Evolutionary conservation across 2,329 filamentous ascomycete species (phyloP), one percentile per base, ranked within the genome.

Genomic region (Alternaria brassicae): DNA sequence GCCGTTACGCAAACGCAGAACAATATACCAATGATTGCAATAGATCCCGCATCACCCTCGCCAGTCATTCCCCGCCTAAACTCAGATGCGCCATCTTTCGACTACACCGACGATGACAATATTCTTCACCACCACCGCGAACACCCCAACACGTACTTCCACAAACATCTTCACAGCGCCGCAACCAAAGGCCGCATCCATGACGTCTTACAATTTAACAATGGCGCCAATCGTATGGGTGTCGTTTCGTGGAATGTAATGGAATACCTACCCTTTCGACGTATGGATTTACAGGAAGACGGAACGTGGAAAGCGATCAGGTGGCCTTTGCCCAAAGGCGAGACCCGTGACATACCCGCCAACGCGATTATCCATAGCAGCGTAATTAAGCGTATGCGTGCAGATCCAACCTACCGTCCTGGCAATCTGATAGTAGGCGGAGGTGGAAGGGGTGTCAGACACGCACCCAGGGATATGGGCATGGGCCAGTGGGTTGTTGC

Each of bases 401-500:
- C 80, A 7, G 85, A 93, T 60, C 72, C 81, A 1, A 80, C 68
- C 0, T 95, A 94, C 69, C 83, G 91, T 0, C 91, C 91, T 0
- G 91, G 91, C 0, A 95, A 95, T 61, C 75, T 95, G 53, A 92
- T 95, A 60, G 78, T 93, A 3, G 91, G 91, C 0, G 91, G 91
- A 1, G 91, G 91, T 15, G 91, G 91, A 0, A 81, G 91, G 28
- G 91, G 91, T 1, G 81, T 87, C 1, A 82, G 86, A 25, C 79
- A 69, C 8, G 91, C 91, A 1, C 87, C 89, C 0, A 70, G 82
- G 6, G 77, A 87, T 27, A 77, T 84, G 58, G 90, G 90, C 0
- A 91, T 88, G 51, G 91, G 91, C 0, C 84, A 91, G 13, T 94
- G 91, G 91, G 82, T 81, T n/a, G 82, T 88, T 34, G 77, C 83